Conservation (phyloP, 768 basidiomycete genomes). For the Russula griseocarnosa region DNA sequence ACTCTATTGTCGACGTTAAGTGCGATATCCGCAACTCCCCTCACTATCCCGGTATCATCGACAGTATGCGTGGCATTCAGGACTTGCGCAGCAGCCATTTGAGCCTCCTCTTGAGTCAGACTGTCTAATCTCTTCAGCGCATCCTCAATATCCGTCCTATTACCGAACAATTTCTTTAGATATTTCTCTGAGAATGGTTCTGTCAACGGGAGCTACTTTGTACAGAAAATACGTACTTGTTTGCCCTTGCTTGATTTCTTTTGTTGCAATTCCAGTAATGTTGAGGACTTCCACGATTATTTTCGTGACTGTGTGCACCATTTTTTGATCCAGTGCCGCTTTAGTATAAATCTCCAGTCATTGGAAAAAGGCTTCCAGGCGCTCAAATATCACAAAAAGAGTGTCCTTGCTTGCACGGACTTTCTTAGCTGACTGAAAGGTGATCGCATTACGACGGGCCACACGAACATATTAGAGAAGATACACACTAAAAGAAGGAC, state of each 20-base stretch:
- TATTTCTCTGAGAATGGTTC: neutral
- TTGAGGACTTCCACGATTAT: neutral
- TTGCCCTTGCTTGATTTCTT: neutral
- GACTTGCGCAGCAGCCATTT: neutral
- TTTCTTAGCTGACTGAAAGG: neutral
- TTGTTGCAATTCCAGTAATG: constrained; percentile 5
- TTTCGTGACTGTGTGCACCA: neutral
- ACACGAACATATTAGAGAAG: neutral
- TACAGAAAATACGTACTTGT: neutral
- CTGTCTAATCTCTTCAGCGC: neutral
- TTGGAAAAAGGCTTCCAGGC: neutral
- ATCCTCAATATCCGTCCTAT: neutral
- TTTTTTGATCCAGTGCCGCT: neutral
- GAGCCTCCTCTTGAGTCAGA: neutral
- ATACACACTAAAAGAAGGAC: neutral
- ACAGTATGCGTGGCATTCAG: neutral
- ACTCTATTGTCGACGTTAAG: neutral
- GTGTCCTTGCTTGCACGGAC: neutral
- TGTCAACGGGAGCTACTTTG: neutral
- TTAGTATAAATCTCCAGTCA: neutral
- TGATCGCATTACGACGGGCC: neutral
- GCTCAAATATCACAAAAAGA: neutral
- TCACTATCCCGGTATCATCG: neutral
- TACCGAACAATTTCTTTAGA: neutral
- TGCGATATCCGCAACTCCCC: neutral